Base-by-base conservation (phyloP, 1,139 yeast species). In the Geotrichum bryndzae region DNA sequence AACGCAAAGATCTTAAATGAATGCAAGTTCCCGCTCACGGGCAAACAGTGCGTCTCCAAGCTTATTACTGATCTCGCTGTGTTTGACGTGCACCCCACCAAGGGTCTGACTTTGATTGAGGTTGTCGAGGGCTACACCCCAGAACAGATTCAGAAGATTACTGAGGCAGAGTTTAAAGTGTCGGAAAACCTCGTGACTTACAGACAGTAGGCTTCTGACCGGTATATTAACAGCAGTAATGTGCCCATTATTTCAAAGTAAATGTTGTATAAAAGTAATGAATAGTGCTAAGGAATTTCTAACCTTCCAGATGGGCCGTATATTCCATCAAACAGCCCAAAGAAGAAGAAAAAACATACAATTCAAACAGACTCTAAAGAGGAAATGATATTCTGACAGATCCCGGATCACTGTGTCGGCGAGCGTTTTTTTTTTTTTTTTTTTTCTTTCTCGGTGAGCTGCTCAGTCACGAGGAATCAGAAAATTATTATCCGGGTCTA, bases 41-140 rank as follows among this genome's bases (percentile, higher is more conserved):
- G 84, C 15, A 70, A 75, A 22, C 67, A 70, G 46, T 80, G 83
- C 69, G 84, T 80, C 10, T 73, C 78, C 11, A 70, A 80, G 59
- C 77, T 81, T 61, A 79, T 81, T 64, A 80, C 84, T 5, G 84
- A 81, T 55, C 68, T 79, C 59, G 83, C 82, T 8, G 84, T 81
- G 8, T 81, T 81, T 68, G 82, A 80, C 61, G 77, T 79, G 33
- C 70, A 76, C 63, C 73, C 74, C 41, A 73, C 70, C 45, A 68
- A 73, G 41, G 80, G 80, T 1, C 71, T 80, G 61, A 74, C 76
- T 1, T 70, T 81, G 63, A 73, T 78, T 53, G 84, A 81, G 67
- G 67, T 77, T 55, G 78, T 76, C 65, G 76, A 76, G 6, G 76
- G 76, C 13, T 72, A 74, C 48, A 72, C 77, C 13, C 70, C 80